Conservation (phyloP, 2,329 filamentous ascomycete species). For the Phialemonium atrogriseum region DNA sequence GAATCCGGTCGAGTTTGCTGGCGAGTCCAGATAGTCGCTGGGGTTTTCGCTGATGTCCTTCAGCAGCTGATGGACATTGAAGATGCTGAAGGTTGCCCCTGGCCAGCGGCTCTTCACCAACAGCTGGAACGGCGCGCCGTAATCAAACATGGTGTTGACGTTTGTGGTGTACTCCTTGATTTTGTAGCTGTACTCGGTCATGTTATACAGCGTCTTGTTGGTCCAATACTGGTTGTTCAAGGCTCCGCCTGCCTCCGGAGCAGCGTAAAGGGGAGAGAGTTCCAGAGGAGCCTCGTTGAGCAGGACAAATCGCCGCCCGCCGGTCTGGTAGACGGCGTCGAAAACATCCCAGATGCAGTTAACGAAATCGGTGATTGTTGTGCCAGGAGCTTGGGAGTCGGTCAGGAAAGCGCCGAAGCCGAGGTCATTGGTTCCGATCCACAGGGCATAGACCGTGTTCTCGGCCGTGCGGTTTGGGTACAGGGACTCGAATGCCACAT, state of each 20-base stretch:
- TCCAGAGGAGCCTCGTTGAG: conserved; percentile 63
- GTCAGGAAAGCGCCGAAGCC: conserved; percentile 57
- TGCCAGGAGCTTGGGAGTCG: conserved; percentile 50
- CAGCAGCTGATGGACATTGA: conserved; percentile 59
- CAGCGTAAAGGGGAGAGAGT: conserved; percentile 57
- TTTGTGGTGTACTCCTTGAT: conserved; percentile 40
- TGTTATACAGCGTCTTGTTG: conserved; percentile 36
- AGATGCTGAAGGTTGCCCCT: conserved; percentile 54
- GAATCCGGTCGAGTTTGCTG: conserved; percentile 52
- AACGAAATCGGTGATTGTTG: conserved; percentile 55
- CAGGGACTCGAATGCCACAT: conserved; percentile 32
- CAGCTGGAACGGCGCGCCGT: conserved; percentile 39
- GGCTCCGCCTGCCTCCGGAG: conserved; percentile 31
- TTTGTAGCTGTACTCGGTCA: conserved; percentile 36
- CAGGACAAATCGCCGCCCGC: conserved; percentile 63
- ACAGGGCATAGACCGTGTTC: conserved; percentile 65
- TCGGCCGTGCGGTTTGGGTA: conserved; percentile 36
- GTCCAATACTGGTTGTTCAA: conserved; percentile 36
- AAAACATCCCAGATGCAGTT: conserved; percentile 60
- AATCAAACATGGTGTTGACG: conserved; percentile 40
- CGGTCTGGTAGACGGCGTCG: conserved; percentile 54
- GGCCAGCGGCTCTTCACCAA: conserved; percentile 39
- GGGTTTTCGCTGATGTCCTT: conserved; percentile 58
- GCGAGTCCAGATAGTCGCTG: conserved; percentile 49
- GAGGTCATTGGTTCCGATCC: conserved; percentile 78